Evolutionary conservation across 768 basidiomycete species (phyloP), one percentile per base, ranked within the genome.

Genomic region (Tephrocybe sp.): DNA sequence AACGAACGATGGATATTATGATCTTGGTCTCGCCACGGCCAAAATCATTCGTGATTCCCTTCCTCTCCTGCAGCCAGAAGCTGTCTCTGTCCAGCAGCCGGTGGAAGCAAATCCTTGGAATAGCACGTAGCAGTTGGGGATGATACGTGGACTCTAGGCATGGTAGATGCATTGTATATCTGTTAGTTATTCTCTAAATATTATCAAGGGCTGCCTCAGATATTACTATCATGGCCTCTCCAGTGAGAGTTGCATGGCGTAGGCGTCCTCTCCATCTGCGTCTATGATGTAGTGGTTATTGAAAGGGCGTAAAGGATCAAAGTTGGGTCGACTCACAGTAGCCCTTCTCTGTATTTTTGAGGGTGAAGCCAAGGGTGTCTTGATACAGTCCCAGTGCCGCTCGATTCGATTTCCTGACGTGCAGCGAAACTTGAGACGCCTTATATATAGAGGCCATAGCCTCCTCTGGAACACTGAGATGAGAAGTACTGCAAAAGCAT

Each of bases 261-360:
- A 94, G 18, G 94, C 94, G 55, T 95, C 93, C 69, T 97, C 93
- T 3, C 93, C 93, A 62, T 97, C 93, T 2, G 93, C 94, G 70
- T 96, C 93, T 96, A 64, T 36, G 45, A 7, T 7, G 11, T 17
- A 17, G 20, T 23, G 23, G 10, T 11, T 9, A 42, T 8, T 25
- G 11, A 25, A 26, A 17, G 18, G n/a, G 17, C 6, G n/a, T 41
- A n/a, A 45, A 32, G 14, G 40, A n/a, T n/a, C n/a, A n/a, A n/a
- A n/a, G n/a, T n/a, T n/a, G 14, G 14, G 42, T 24, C 28, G 14
- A 66, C 74, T 53, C 65, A 95, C 94, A 99, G 59, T 99, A 98
- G 60, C 82, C 85, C 68, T 92, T 91, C 67, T 98, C 96, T 50
- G 95, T 84, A 41, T 81, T 84, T 57, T 89, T 84, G 6, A 96